These are phyloP conservation scores for Fusarium haematococcum DNA, from an alignment of 2,329 filamentous ascomycete genomes.

Conservation along the genomic window DNA sequence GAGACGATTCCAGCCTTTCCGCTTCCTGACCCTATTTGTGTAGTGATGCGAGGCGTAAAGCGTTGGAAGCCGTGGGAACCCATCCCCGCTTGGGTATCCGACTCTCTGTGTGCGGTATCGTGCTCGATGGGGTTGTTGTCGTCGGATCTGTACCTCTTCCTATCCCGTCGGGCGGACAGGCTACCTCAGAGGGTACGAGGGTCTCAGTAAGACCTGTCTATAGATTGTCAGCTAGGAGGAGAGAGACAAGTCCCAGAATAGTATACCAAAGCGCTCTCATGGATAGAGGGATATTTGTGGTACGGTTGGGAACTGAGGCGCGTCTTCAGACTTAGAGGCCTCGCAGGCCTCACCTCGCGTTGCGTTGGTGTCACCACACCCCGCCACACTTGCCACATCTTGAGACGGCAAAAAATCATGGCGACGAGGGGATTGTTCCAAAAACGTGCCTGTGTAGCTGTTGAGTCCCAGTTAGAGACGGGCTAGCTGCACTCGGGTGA, in stretches of 20 bases:
- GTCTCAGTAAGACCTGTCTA: background rate
- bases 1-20: conserved; percentile 4
- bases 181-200: conserved; percentile 15
- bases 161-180: background rate
- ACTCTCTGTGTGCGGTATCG: background rate
- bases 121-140: background rate
- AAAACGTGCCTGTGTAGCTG: conserved; percentile 12
- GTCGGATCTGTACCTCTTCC: background rate
- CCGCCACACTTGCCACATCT: conserved; percentile 30
- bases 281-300: conserved; percentile 13
- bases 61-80: background rate
- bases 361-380: conserved; percentile 27
- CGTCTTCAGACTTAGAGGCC: conserved; percentile 17
- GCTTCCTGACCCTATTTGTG: background rate
- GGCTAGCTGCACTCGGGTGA: background rate
- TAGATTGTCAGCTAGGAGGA: background rate
- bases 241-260: background rate
- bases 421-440: conserved; percentile 10
- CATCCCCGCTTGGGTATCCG: background rate
- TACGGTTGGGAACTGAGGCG: conserved; percentile 8
- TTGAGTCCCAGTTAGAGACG: background rate
- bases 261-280: conserved; percentile 14
- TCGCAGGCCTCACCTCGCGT: conserved; percentile 26
- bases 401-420: conserved; percentile 7
- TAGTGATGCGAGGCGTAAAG: background rate